phyloP scores from a whole-genome alignment of 192 early-diverging fungal genomes.

The Helicostylum pulchrum region DNA sequence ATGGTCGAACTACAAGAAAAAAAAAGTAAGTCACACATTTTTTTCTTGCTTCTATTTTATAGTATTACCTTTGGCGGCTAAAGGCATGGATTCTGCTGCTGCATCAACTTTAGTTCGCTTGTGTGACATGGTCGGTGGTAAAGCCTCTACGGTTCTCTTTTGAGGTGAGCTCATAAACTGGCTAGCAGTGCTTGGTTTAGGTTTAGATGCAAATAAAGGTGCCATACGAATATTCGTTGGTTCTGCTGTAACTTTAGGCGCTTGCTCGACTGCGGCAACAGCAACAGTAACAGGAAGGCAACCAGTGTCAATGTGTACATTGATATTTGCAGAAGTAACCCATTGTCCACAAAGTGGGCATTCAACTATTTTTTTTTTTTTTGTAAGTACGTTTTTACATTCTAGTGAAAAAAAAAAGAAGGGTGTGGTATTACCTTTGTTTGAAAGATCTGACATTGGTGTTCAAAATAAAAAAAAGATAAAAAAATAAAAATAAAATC shows the following conservation, averaged over 20 bases:
- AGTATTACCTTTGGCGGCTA: slow-evolving; percentile 53
- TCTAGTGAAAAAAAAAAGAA: too few relatives aligned
- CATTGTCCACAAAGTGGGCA: slow-evolving; percentile 50
- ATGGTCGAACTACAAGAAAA: slow-evolving; percentile 52
- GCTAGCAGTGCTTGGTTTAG: too few relatives aligned
- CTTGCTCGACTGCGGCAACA: slow-evolving; percentile 17
- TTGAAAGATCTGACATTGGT: too few relatives aligned
- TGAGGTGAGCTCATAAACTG: too few relatives aligned
- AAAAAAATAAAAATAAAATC: too few relatives aligned
- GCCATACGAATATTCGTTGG: background rate
- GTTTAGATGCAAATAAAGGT: background rate
- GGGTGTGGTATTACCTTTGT: too few relatives aligned
- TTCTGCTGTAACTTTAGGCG: background rate
- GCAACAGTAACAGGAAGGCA: slow-evolving; percentile 35
- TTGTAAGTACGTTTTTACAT: background rate
- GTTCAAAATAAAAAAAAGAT: too few relatives aligned
- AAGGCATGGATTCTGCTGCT: slow-evolving; percentile 44
- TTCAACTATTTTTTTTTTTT: slow-evolving; percentile 29
- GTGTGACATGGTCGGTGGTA: too few relatives aligned
- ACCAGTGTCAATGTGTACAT: slow-evolving; percentile 48
- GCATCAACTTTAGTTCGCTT: slow-evolving; percentile 34
- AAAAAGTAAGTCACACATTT: background rate
- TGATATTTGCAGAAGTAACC: slow-evolving; percentile 41
- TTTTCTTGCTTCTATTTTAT: background rate
- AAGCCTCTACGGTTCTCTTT: too few relatives aligned